A percentile compares a stretch with the other conserved stretches of the same genome.
Conservation (phyloP, 2,329 filamentous ascomycete species). For the Fusarium protoensiforme region DNA sequence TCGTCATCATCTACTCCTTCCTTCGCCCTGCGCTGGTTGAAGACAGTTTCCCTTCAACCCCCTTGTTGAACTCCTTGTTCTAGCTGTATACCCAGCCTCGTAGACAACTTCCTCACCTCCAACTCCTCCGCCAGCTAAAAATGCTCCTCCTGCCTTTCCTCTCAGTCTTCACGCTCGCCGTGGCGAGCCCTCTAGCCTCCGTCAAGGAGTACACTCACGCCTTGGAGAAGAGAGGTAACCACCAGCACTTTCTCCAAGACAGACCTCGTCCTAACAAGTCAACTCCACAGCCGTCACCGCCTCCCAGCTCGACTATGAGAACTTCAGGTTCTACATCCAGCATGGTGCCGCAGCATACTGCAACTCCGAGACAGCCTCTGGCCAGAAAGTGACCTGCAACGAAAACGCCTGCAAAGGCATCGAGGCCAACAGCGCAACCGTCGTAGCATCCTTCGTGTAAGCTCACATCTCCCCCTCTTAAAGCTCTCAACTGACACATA, state of each 20-base stretch:
- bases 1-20: constrained; percentile 5
- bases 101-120: not conserved
- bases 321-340: constrained; percentile 61
- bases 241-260: not conserved
- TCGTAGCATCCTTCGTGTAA: constrained; percentile 57
- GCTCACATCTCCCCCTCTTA: constrained; percentile 1
- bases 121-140: constrained; percentile 1
- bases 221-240: constrained; percentile 50
- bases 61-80: not conserved
- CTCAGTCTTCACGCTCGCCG: constrained; percentile 40
- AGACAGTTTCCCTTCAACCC: not conserved
- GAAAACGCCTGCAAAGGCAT: constrained; percentile 57
- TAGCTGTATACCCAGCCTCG: not conserved
- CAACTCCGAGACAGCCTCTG: constrained; percentile 56
- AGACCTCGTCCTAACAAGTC: not conserved
- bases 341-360: constrained; percentile 66
- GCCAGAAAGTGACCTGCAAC: constrained; percentile 56
- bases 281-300: constrained; percentile 9
- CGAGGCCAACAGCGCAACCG: constrained; percentile 54
- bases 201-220: constrained; percentile 40
- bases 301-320: constrained; percentile 45
- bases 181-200: constrained; percentile 40
- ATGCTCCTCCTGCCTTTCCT: constrained; percentile 43
- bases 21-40: not conserved
- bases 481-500: constrained; percentile 25